Evolutionary conservation across 805 yeast species (phyloP), one percentile per base, ranked within the genome.

Genomic region (Wickerhamiella domercqiae): DNA sequence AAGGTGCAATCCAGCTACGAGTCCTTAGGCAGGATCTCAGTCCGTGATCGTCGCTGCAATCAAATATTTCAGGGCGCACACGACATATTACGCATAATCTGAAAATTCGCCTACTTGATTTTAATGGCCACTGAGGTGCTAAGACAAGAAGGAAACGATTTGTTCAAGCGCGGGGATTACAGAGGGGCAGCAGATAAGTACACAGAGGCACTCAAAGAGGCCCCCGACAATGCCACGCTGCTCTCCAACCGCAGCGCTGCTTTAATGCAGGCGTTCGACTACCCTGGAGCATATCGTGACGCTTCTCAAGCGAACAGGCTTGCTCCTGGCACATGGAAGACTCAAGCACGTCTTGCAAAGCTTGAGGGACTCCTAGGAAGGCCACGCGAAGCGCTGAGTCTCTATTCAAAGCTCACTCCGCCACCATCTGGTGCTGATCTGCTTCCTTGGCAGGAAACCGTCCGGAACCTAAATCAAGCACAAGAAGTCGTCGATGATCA

Each of bases 211-310:
- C 40, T 63, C 7, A 48, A 48, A 24, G 39, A 46, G n/a, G 64
- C 54, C 34, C 60, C 62, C n/a, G 40, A 40, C 21, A 55, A 52
- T 37, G 51, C 63, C 2, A 48, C 53, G 7, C 54, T 57, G 38
- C 52, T 52, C 28, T 63, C 64, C 9, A 62, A 62, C 47, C 46
- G 67, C 24, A 42, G 56, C 11, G 60, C 62, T 50, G 65, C 67
- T 2, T 45, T 47, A 32, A 50, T 58, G 54, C 63, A 60, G 36
- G 45, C 47, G 13, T 45, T 46, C 15, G 46, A 52, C 39, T 59
- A 51, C 39, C 47, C 44, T 6, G 45, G 39, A 19, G 67, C 67
- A 7, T 47, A 58, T 19, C 35, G 38, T 14, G 67, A 63, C 43
- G 49, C 59, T 5, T 41, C 37, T 29, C 40, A 41, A 29, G 59